A percentile compares a stretch with the other conserved stretches of the same genome.
Conservation (phyloP, 257 asterid species). For the Solanum chiquidenum region DNA sequence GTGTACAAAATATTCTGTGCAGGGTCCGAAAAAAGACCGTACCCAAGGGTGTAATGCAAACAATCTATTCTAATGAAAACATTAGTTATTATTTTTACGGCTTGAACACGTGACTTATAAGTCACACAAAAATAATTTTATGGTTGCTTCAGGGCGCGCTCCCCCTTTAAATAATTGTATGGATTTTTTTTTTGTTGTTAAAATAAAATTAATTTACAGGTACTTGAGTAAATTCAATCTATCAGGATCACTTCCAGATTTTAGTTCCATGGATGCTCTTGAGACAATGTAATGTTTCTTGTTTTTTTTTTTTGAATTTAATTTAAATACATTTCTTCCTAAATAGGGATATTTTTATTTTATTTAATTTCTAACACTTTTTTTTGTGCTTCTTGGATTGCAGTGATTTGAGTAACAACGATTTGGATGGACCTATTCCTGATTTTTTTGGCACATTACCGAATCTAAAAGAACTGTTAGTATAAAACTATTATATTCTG, state of each 20-base stretch:
- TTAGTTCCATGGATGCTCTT: conserved; percentile 42
- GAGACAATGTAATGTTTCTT: conserved; percentile 30
- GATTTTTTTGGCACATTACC: conserved; percentile 43
- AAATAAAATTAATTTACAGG: conserved; percentile 6
- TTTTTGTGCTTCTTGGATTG: not conserved
- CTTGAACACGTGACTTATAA: rapidly evolving
- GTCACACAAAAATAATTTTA: not conserved
- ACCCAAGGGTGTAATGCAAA: rapidly evolving
- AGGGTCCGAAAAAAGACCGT: no score
- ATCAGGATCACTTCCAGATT: conserved; percentile 27
- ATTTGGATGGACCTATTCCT: conserved; percentile 50
- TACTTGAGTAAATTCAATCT: conserved; percentile 14
- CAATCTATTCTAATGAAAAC: rapidly evolving
- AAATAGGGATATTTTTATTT: not conserved
- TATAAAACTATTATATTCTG: not conserved
- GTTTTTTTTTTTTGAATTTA: not conserved
- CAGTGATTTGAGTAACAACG: conserved; percentile 45
- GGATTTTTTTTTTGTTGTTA: not conserved
- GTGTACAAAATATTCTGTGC: rapidly evolving
- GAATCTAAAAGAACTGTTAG: conserved; percentile 40
- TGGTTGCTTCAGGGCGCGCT: not conserved
- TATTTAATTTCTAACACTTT: not conserved
- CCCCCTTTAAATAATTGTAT: not conserved
- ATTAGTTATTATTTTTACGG: rapidly evolving
- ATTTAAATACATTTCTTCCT: not conserved